A percentile compares a stretch with the other conserved stretches of the same genome.
phyloP scores from a whole-genome alignment of 768 basidiomycete genomes.

The Pulveroboletus sp. region DNA sequence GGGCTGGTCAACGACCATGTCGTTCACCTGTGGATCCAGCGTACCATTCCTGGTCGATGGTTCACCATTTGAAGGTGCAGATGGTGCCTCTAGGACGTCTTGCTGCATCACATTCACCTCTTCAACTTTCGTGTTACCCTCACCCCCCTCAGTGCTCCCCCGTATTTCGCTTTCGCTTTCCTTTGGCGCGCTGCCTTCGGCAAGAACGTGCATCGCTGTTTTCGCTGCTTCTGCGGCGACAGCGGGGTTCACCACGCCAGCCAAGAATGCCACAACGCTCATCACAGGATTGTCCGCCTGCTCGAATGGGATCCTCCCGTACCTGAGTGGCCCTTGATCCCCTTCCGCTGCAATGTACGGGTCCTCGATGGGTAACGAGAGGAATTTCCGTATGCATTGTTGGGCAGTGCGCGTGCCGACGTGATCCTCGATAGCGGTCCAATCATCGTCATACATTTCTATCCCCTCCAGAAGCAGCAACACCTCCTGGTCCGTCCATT shows the following conservation, averaged over 20 bases:
- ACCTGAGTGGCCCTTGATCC: slow-evolving; percentile 70
- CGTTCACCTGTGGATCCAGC: slow-evolving; percentile 27
- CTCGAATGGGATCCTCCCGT: slow-evolving; percentile 82
- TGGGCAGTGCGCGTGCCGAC: slow-evolving; percentile 89
- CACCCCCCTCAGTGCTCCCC: slow-evolving; percentile 32
- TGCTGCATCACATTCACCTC: slow-evolving; percentile 40
- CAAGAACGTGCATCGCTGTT: slow-evolving; percentile 78
- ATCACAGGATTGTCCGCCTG: slow-evolving; percentile 97
- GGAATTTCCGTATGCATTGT: slow-evolving; percentile 93
- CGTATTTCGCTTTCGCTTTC: slow-evolving; percentile 27
- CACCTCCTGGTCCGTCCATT: slow-evolving; percentile 91
- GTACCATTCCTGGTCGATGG: slow-evolving; percentile 13
- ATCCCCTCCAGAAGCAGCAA: slow-evolving; percentile 89
- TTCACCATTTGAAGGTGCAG: slow-evolving; percentile 10
- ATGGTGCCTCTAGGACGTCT: slow-evolving; percentile 20
- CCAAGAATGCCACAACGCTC: slow-evolving; percentile 97
- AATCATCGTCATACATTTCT: slow-evolving; percentile 98
- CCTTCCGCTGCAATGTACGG: slow-evolving; percentile 79
- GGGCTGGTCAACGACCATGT: slow-evolving; percentile 47
- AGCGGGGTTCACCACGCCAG: slow-evolving; percentile 84
- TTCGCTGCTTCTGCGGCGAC: slow-evolving; percentile 94
- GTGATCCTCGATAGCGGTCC: slow-evolving; percentile 89
- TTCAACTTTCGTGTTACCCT: slow-evolving; percentile 35
- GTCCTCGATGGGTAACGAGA: slow-evolving; percentile 95
- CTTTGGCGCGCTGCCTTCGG: slow-evolving; percentile 51